A percentile compares a stretch with the other conserved stretches of the same genome.
These are phyloP conservation scores for Ilex asprella DNA, from an alignment of 257 asterid genomes.

Conservation along the genomic window DNA sequence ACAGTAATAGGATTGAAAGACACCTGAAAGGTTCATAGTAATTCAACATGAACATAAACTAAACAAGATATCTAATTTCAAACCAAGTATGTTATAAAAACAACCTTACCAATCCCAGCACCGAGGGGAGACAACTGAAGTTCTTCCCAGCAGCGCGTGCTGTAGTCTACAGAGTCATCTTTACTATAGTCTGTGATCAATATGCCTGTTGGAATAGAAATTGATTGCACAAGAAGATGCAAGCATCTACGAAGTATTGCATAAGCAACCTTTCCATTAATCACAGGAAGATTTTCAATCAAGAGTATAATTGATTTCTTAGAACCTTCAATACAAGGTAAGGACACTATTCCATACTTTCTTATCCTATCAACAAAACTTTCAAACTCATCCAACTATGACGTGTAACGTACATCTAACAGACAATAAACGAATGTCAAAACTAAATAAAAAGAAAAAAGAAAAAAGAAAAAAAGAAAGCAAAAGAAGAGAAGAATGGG, in stretches of 20 bases:
- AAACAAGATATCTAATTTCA: not conserved
- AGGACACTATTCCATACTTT: conserved; percentile 67
- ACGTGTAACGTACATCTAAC: conserved; percentile 65
- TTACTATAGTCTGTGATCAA: conserved; percentile 61
- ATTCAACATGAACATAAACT: not conserved
- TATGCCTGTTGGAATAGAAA: conserved; percentile 75
- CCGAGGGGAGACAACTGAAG: too few species aligned
- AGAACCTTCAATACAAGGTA: conserved; percentile 37
- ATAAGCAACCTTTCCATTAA: conserved; percentile 56
- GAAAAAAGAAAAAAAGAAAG: too few species aligned
- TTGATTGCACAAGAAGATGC: conserved; percentile 78
- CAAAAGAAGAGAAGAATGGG: not conserved
- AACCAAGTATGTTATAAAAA: not conserved
- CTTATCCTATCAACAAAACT: conserved; percentile 75
- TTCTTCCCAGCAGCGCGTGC: too few species aligned
- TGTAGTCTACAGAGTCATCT: conserved; percentile 46
- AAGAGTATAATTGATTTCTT: conserved; percentile 50
- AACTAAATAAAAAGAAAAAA: conserved; percentile 13
- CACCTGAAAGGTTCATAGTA: not conserved
- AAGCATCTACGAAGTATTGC: conserved; percentile 64
- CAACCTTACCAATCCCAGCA: too few species aligned
- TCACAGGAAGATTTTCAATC: conserved; percentile 87
- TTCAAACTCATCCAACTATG: conserved; percentile 93
- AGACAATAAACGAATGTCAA: conserved; percentile 19
- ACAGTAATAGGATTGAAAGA: not conserved